Evolutionary conservation across 2,329 filamentous ascomycete species (phyloP).

Genomic region (Thermomyces lanuginosus): DNA sequence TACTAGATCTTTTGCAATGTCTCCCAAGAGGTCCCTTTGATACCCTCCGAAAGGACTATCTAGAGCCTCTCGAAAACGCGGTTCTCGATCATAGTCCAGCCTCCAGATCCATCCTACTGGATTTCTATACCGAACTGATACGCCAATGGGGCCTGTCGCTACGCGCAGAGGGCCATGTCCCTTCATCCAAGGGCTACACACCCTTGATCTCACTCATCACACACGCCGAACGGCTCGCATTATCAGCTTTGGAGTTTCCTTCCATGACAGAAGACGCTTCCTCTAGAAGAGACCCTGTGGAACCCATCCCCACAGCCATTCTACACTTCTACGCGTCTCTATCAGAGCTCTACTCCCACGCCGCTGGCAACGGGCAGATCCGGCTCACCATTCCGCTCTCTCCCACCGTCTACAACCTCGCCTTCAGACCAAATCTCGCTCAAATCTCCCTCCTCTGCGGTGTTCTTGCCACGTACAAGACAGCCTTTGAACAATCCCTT

Average conservation of each 20-base stretch:
- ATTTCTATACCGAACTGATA: conserved; percentile 52
- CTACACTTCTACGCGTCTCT: conserved; percentile 55
- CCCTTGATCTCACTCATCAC: conserved; percentile 31
- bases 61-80: conserved; percentile 26
- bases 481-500: conserved; percentile 50
- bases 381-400: conserved; percentile 53
- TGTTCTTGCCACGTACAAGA: conserved; percentile 57
- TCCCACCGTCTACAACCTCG: conserved; percentile 51
- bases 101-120: conserved; percentile 45
- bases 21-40: conserved; percentile 15
- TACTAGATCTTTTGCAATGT: conserved; percentile 20
- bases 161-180: conserved; percentile 13
- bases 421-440: conserved; percentile 48
- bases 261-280: conserved; percentile 14
- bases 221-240: conserved; percentile 37
- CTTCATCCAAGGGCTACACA: conserved; percentile 12
- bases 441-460: conserved; percentile 53
- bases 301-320: conserved; percentile 32
- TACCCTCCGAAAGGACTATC: conserved; percentile 20
- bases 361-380: conserved; percentile 36
- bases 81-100: conserved; percentile 22
- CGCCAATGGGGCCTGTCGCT: conserved; percentile 34
- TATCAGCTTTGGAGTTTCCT: conserved; percentile 43
- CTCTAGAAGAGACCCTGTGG: too few species aligned
- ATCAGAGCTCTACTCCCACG: conserved; percentile 39